Evolutionary conservation across 495 filamentous ascomycete genomes (phyloP), one percentile per base, ranked within the genome.

Genomic region (Penicillium lagena): DNA sequence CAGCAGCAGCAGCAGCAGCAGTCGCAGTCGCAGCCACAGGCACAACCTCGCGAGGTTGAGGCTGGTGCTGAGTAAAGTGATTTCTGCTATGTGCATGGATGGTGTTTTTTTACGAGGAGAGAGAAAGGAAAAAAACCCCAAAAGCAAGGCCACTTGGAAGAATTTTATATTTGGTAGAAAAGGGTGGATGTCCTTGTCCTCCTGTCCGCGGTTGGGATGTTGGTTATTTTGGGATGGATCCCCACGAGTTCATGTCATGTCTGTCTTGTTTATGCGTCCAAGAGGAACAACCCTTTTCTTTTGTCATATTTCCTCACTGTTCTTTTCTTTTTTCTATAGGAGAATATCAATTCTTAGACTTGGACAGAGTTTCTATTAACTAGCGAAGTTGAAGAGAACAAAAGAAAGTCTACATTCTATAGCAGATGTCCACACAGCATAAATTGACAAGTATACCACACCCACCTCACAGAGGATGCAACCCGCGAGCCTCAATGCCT

Each of bases 401-500:
- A 34, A 34, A 34, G 10, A 12, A 34, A 34, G 32, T 34, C 32
- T 34, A 34, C 32, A 34, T 34, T 34, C 32, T 34, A 10, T 34
- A 34, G 9, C 10, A 34, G 9, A 11, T 12, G n/a, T 34, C 32
- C n/a, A 34, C 10, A 6, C 32, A 34, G 7, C 10, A 22, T 22
- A 34, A 34, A 12, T 34, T 34, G 32, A 11, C 32, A 34, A 4
- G 9, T 12, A 34, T 12, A 34, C 32, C 32, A 34, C 5, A 34
- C 32, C 32, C 32, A 34, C 40, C 43, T 52, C 53, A 62, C 44
- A 59, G 49, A 46, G 52, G 42, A 22, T 69, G 51, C 32, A 82
- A 32, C 10, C 70, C 73, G 51, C 69, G 67, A 46, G 60, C 60
- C 55, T 56, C 62, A 56, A 87, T 61, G 29, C 66, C 65, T 50